Evolutionary conservation across 2,329 filamentous ascomycete genomes (phyloP).

Genomic region (Colletotrichum lini): DNA sequence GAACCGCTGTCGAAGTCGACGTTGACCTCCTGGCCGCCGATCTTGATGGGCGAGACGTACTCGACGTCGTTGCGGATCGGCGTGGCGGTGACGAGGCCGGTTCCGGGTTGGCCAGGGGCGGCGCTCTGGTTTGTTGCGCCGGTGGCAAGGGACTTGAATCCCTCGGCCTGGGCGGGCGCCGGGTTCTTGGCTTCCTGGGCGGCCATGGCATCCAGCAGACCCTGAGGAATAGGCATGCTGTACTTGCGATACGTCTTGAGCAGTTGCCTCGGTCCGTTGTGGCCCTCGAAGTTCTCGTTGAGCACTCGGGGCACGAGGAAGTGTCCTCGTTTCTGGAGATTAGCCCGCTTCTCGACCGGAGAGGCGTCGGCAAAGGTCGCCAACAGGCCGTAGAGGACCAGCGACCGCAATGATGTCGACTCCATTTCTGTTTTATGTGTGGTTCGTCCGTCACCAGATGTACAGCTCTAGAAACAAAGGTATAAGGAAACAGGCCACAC

Average conservation of each 20-base stretch:
- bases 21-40: slow-evolving; percentile 78
- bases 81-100: slow-evolving; percentile 74
- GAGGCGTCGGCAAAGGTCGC: slow-evolving; percentile 47
- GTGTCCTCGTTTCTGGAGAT: slow-evolving; percentile 64
- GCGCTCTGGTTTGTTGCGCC: slow-evolving; percentile 32
- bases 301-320: slow-evolving; percentile 73
- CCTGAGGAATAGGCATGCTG: slow-evolving; percentile 65
- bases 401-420: slow-evolving; percentile 32
- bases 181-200: slow-evolving; percentile 40
- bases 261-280: slow-evolving; percentile 73
- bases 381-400: slow-evolving; percentile 38
- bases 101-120: slow-evolving; percentile 43
- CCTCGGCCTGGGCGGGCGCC: slow-evolving; percentile 44
- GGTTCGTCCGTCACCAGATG: slow-evolving; percentile 32
- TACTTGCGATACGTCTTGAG: slow-evolving; percentile 79
- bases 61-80: slow-evolving; percentile 77
- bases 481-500: slow-evolving; percentile 34
- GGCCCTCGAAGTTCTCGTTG: slow-evolving; percentile 67
- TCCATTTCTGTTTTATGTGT: slow-evolving; percentile 32
- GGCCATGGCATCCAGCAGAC: slow-evolving; percentile 56
- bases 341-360: slow-evolving; percentile 40
- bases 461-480: slow-evolving; percentile 9
- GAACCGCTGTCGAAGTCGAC: slow-evolving; percentile 85
- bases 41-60: slow-evolving; percentile 78
- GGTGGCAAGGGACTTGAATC: slow-evolving; percentile 30